Evolutionary conservation across 2,329 filamentous ascomycete species (phyloP).

Genomic region (Hyphodiscus sp.): DNA sequence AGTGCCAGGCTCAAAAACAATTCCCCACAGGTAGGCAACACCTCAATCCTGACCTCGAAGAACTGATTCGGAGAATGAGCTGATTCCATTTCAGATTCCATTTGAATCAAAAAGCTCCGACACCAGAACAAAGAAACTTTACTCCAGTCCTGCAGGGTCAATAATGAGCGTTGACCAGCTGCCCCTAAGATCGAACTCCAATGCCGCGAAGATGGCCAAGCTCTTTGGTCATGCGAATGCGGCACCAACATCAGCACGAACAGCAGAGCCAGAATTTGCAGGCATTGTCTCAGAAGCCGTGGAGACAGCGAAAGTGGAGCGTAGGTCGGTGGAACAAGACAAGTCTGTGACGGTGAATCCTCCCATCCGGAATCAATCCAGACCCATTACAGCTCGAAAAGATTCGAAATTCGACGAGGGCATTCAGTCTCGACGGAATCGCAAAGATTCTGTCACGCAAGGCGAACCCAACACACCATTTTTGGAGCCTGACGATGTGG

Average conservation of each 20-base stretch:
- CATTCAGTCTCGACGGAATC: background rate
- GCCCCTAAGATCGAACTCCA: background rate
- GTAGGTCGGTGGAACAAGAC: background rate
- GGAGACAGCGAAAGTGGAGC: background rate
- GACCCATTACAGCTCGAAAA: background rate
- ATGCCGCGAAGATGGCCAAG: conserved; percentile 3
- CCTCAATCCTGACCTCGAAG: too few species aligned
- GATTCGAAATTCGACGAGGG: background rate
- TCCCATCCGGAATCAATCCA: background rate
- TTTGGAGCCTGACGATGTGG: background rate
- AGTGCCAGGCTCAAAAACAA: background rate
- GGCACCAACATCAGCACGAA: background rate
- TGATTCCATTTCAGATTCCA: background rate
- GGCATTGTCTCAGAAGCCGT: background rate
- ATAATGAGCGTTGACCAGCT: background rate
- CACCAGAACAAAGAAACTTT: background rate
- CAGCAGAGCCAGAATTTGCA: background rate
- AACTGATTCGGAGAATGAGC: background rate
- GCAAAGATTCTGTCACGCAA: background rate
- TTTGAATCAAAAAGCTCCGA: background rate
- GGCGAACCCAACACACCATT: background rate
- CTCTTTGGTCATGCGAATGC: conserved; percentile 3
- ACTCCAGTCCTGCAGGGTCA: background rate
- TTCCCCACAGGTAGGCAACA: background rate
- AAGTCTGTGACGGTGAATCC: background rate